Conservation (phyloP, 148 eudicot genomes). For the Rhododendron vialii region DNA sequence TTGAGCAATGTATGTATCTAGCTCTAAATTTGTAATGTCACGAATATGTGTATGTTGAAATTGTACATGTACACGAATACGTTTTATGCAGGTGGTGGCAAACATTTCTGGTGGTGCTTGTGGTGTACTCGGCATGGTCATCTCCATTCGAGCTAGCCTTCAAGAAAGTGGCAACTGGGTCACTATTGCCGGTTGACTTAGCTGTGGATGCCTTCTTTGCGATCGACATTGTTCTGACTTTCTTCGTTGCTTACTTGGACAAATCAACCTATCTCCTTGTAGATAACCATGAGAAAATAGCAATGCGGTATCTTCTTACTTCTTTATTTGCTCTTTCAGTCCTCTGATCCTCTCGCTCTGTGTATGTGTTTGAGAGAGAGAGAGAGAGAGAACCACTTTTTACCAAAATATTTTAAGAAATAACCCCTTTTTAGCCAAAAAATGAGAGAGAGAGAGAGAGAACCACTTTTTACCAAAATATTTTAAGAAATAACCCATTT, state of each 20-base stretch:
- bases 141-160: conserved; percentile 56
- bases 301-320: conserved; percentile 17
- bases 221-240: conserved; percentile 53
- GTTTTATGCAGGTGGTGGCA: conserved; percentile 44
- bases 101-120: conserved; percentile 50
- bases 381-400: no score
- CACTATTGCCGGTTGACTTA: conserved; percentile 36
- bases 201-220: conserved; percentile 49
- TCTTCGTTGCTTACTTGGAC: conserved; percentile 66
- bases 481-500: no score
- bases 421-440: no score
- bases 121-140: conserved; percentile 54
- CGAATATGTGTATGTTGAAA: no score
- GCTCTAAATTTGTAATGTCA: background rate
- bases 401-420: no score
- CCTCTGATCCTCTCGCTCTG: no score
- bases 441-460: no score
- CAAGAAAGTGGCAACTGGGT: conserved; percentile 23
- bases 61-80: background rate
- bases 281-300: conserved; percentile 48
- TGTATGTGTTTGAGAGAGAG: no score
- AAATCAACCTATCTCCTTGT: conserved; percentile 51
- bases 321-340: background rate
- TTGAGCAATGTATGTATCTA: no score
- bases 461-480: no score